Conservation (phyloP, 78 protist species). For the Protostelium mycophagum region DNA sequence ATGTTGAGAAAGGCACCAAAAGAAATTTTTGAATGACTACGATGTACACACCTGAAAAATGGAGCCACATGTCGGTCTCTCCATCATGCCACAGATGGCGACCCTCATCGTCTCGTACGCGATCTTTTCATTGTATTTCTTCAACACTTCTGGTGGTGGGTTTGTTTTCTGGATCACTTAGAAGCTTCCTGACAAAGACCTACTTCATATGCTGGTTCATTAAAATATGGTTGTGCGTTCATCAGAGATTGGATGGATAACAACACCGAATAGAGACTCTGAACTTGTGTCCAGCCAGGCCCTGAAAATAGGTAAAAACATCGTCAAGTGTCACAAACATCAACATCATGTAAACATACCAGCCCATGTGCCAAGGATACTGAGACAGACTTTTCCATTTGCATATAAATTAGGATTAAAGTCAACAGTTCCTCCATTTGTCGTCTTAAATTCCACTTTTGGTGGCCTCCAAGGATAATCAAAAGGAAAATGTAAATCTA, state of each 20-base stretch:
- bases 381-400: slow-evolving; percentile 66
- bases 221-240: slow-evolving; percentile 71
- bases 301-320: no score
- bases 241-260: slow-evolving; percentile 81
- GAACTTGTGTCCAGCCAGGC: slow-evolving; percentile 4
- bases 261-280: slow-evolving; percentile 65
- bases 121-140: background rate
- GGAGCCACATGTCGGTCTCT: background rate
- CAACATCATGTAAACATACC: no score
- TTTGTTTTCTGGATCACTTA: background rate
- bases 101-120: background rate
- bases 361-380: slow-evolving; percentile 81
- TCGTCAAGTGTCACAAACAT: no score
- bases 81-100: background rate
- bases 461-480: slow-evolving; percentile 76
- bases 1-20: no score
- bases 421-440: slow-evolving; percentile 70
- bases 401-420: slow-evolving; percentile 83
- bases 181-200: background rate
- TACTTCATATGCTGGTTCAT: slow-evolving; percentile 83
- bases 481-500: slow-evolving; percentile 19
- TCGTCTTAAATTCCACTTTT: slow-evolving; percentile 58
- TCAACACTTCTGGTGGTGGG: background rate
- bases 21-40: no score
- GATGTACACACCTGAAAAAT: background rate